A percentile compares a stretch with the other conserved stretches of the same genome.
These are phyloP conservation scores for Diaporthe destruens DNA, from an alignment of 2,329 filamentous ascomycete species.

Conservation along the genomic window DNA sequence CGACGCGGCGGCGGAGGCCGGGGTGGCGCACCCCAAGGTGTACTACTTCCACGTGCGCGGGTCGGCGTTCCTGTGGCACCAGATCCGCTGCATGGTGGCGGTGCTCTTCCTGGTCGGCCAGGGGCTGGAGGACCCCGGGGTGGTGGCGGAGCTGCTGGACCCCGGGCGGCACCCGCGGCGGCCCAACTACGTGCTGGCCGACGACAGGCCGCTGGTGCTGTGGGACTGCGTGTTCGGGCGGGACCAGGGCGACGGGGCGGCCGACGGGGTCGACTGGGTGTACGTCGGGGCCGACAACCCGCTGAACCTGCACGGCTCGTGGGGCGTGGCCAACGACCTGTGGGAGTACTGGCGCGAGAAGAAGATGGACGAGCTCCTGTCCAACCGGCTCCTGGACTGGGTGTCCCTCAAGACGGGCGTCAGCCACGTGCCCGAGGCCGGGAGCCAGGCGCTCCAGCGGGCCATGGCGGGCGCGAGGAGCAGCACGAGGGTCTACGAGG, in stretches of 20 bases:
- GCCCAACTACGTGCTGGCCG: constrained; percentile 91
- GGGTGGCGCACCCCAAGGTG: constrained; percentile 68
- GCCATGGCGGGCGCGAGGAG: constrained; percentile 39
- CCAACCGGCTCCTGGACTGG: constrained; percentile 78
- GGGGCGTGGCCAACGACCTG: constrained; percentile 77
- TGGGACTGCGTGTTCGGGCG: constrained; percentile 89
- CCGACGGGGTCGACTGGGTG: constrained; percentile 80
- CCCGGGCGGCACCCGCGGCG: constrained; percentile 77
- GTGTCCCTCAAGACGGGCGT: constrained; percentile 56
- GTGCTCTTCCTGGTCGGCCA: constrained; percentile 94
- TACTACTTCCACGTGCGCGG: constrained; percentile 92
- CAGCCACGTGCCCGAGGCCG: constrained; percentile 44
- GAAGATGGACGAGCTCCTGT: constrained; percentile 92
- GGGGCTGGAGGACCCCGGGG: constrained; percentile 79
- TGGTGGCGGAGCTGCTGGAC: constrained; percentile 83
- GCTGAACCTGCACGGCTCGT: constrained; percentile 71
- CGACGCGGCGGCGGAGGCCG: constrained; percentile 47
- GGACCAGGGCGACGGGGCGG: constrained; percentile 42
- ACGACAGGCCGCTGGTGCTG: constrained; percentile 88
- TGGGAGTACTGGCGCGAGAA: constrained; percentile 87
- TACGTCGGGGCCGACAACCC: constrained; percentile 73
- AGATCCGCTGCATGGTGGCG: constrained; percentile 94
- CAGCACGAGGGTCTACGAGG: constrained; percentile 63
- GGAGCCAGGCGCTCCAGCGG: constrained; percentile 57
- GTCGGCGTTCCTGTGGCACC: constrained; percentile 96